Percentiles rank a stretch among this genome's conserved stretches.
Evolutionary conservation across 176 grass and related monocot species (phyloP).

Genomic region (Rhynchospora tenuis): DNA sequence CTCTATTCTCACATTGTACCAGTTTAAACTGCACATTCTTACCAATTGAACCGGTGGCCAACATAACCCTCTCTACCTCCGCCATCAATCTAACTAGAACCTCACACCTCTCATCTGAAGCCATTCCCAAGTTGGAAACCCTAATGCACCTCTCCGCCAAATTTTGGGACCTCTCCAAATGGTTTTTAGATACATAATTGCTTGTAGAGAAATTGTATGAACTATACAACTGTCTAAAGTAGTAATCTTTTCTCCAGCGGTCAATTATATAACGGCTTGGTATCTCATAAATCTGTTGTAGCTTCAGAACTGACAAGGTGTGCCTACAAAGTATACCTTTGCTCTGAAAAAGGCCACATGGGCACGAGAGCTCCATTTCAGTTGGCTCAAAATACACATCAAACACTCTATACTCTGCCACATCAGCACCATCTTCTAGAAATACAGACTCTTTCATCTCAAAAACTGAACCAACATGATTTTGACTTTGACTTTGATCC

Average conservation of each 20-base stretch:
- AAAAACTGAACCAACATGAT: constrained; percentile 36
- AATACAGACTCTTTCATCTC: constrained; percentile 90
- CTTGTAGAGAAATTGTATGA: constrained; percentile 12
- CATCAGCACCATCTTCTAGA: constrained; percentile 72
- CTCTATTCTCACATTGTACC: constrained; percentile 67
- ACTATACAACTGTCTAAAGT: constrained; percentile 54
- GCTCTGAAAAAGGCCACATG: constrained; percentile 77
- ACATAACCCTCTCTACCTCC: constrained; percentile 71
- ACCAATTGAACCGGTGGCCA: constrained; percentile 46
- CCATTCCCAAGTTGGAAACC: constrained; percentile 66
- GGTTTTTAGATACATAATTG: constrained; percentile 15
- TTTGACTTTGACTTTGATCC: constrained; percentile 25
- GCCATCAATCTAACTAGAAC: constrained; percentile 75
- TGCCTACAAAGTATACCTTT: constrained; percentile 92
- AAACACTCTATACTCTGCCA: constrained; percentile 55
- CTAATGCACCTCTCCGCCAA: constrained; percentile 24
- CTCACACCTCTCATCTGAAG: constrained; percentile 77
- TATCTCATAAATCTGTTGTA: constrained; percentile 85
- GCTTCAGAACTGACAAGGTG: constrained; percentile 77
- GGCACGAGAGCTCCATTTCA: constrained; percentile 52
- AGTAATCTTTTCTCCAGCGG: constrained; percentile 86
- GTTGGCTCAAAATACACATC: constrained; percentile 71
- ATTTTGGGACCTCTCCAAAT: constrained; percentile 27
- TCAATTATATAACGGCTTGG: constrained; percentile 67
- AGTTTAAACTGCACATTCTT: constrained; percentile 56